Base-by-base conservation (phyloP, 1,284 basidiomycete species). In the Trichosporon inkin region DNA sequence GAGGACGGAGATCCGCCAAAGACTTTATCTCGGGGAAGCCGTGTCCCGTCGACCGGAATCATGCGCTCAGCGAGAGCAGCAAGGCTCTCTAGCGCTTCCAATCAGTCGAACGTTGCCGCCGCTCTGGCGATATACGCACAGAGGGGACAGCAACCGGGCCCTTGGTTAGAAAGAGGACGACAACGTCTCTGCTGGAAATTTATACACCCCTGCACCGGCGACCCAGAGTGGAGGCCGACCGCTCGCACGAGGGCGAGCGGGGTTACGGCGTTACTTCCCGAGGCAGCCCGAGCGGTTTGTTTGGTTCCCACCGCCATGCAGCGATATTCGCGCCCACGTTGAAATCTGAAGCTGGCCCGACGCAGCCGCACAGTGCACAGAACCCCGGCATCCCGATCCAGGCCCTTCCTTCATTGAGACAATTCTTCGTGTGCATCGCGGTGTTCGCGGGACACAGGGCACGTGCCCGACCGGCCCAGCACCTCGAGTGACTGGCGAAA, bases 21-120 rank as follows among this genome's bases (percentile, higher is more conserved):
- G 56, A 56, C 59, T 62, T 41, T 16, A 37, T 62, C 61, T 62
- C 44, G 64, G 59, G 62, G 60, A 66, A 62, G 64, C 64, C 64
- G 64, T 66, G 62, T 65, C 64, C 64, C 64, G 64, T 66, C 64
- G 64, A 66, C 64, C 55, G 64, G 64, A 64, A 64, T 32, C 38
- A 44, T 61, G 57, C 64, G 64, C 64, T 56, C 39, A 62, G 22
- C 13, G 54, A 54, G 34, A 38, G 22, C 7, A 7, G 37, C 37
- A 22, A 49, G 28, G 24, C 44, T 24, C 24, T 32, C 55, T 52
- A 53, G 57, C 61, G 64, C 62, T 59, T 61, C 64, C 52, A 38
- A 13, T 61, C 44, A 55, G 64, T 66, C 64, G 64, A 66, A 58
- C 14, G 51, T 49, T 53, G 47, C 57, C 55, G 54, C 41, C 20